These are phyloP conservation scores for Phallus indusiatus DNA, from an alignment of 768 basidiomycete species.

Conservation along the genomic window DNA sequence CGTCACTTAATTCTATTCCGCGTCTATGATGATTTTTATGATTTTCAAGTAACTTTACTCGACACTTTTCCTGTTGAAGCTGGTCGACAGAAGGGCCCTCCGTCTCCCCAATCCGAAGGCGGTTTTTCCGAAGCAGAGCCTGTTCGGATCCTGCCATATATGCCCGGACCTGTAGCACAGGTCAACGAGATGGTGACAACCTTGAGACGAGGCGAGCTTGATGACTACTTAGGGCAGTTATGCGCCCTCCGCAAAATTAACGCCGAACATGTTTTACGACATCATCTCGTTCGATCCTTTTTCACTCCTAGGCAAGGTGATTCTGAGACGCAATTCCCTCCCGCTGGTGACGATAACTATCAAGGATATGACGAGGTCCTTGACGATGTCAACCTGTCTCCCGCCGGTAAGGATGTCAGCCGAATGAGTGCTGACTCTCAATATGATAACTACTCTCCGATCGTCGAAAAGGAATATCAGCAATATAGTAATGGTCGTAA, in stretches of 20 bases:
- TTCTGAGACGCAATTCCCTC: constrained; percentile 55
- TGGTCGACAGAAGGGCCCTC: constrained; percentile 43
- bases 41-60: constrained; percentile 87
- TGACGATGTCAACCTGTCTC: not conserved
- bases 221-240: constrained; percentile 78
- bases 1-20: constrained; percentile 84
- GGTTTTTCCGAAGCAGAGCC: constrained; percentile 17
- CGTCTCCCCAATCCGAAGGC: constrained; percentile 29
- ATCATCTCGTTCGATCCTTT: constrained; percentile 73
- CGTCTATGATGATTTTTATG: constrained; percentile 96
- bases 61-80: constrained; percentile 87
- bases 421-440: constrained; percentile 29
- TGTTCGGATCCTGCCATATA: constrained; percentile 81
- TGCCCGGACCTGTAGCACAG: constrained; percentile 87
- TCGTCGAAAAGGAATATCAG: not conserved
- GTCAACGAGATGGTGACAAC: constrained; percentile 82
- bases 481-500: not conserved
- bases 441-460: constrained; percentile 26
- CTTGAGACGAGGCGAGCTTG: constrained; percentile 70
- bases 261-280: constrained; percentile 73
- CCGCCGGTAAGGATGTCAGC: not conserved
- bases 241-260: constrained; percentile 59
- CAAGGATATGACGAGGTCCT: constrained; percentile 21
- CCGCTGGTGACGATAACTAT: constrained; percentile 31
- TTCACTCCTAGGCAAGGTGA: constrained; percentile 82